Evolutionary conservation across 106 monocot genomes (phyloP).

Genomic region (Acanthochlamys bracteata): DNA sequence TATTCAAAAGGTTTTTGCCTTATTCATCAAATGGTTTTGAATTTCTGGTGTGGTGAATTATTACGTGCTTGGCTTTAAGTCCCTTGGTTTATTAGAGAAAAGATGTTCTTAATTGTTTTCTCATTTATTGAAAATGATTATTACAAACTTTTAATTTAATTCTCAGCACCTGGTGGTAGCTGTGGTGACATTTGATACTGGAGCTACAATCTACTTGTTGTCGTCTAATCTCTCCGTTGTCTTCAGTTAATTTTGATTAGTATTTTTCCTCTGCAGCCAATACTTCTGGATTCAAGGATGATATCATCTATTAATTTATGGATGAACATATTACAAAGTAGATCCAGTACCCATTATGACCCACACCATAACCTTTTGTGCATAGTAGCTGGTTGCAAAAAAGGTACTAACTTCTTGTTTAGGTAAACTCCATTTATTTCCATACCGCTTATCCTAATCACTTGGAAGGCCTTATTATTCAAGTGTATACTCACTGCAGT

Average conservation of each 20-base stretch:
- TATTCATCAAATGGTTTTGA: not conserved
- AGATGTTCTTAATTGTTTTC: not conserved
- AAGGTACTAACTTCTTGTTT: conserved; percentile 31
- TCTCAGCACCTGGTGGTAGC: too few relatives aligned
- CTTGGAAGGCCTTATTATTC: too few relatives aligned
- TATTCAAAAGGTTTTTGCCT: conserved; percentile 35
- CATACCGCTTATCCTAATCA: too few relatives aligned
- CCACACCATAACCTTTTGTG: conserved; percentile 93
- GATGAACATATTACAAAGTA: conserved; percentile 76
- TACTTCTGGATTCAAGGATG: conserved; percentile 32
- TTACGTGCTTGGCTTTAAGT: too few relatives aligned
- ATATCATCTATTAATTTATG: conserved; percentile 83
- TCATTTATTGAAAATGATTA: not conserved
- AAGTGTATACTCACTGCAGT: too few relatives aligned
- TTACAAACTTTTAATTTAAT: not conserved
- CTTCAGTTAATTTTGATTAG: not conserved
- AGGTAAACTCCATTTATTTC: too few relatives aligned
- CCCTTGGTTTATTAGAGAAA: not conserved
- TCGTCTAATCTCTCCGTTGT: too few relatives aligned
- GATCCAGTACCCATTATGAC: conserved; percentile 96
- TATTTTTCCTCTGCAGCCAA: conserved; percentile 47
- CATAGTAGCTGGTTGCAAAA: conserved; percentile 68
- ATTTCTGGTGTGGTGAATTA: conserved; percentile 8
- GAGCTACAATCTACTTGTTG: too few relatives aligned
- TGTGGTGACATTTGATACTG: too few relatives aligned